Evolutionary conservation across 1,284 basidiomycete species (phyloP).

Genomic region (Nidula niveotomentosa): DNA sequence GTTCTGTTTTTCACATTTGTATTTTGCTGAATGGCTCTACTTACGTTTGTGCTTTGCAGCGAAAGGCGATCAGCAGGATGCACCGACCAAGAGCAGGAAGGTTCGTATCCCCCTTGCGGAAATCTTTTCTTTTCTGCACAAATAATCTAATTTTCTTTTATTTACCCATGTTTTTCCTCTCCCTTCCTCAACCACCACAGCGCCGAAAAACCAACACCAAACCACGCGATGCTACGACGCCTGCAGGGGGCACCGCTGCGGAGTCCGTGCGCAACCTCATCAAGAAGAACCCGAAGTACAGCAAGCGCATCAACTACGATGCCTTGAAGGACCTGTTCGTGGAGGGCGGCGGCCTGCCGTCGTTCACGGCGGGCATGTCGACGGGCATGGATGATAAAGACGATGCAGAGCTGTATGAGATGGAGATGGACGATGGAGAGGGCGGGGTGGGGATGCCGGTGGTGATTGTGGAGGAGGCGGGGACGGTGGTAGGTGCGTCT

Average conservation of each 20-base stretch:
- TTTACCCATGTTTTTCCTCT: slow-evolving; percentile 2
- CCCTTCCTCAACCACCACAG: slow-evolving; percentile 34
- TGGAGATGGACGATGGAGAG: slow-evolving; percentile 37
- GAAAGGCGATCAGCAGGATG: slow-evolving; percentile 60
- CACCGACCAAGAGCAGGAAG: slow-evolving; percentile 66
- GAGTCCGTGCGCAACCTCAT: slow-evolving; percentile 81
- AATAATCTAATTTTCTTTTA: slow-evolving; percentile 2
- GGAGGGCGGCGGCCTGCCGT: slow-evolving; percentile 37
- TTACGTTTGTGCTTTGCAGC: slow-evolving; percentile 47
- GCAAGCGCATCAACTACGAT: slow-evolving; percentile 88
- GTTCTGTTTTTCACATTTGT: slow-evolving; percentile 9
- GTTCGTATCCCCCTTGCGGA: slow-evolving; percentile 52
- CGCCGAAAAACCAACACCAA: slow-evolving; percentile 67
- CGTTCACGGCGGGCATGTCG: slow-evolving; percentile 22
- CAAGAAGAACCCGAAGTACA: slow-evolving; percentile 82
- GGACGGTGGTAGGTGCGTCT: slow-evolving; percentile 23
- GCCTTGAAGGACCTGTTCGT: slow-evolving; percentile 79
- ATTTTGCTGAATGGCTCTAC: slow-evolving; percentile 41
- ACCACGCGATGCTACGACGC: slow-evolving; percentile 72
- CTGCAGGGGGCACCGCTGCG: slow-evolving; percentile 73
- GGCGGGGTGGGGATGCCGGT: slow-evolving; percentile 40
- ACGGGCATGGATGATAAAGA: slow-evolving; percentile 47
- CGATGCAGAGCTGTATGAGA: slow-evolving; percentile 44
- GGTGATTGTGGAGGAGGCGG: slow-evolving; percentile 43
- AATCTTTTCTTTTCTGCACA: slow-evolving; percentile 22